Conservation (phyloP, 768 basidiomycete genomes). For the Roridomyces roridus region DNA sequence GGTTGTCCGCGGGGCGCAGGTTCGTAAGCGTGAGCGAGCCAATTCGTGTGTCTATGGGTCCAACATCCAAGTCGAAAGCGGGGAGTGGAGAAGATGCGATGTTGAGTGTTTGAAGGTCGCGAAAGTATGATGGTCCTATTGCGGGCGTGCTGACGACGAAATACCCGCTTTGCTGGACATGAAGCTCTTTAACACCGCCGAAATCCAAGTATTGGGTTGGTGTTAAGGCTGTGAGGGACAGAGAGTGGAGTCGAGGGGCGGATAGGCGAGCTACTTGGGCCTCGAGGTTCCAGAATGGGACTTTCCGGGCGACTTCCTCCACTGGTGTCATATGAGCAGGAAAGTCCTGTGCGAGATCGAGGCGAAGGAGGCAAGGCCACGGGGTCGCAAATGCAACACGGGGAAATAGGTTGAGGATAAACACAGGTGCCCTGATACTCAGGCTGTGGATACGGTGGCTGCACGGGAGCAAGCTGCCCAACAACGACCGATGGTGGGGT, state of each 20-base stretch:
- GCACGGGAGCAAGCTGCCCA: background rate
- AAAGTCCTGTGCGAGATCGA: background rate
- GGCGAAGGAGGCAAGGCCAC: background rate
- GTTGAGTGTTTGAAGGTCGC: constrained; percentile 1
- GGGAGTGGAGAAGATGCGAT: constrained; percentile 9
- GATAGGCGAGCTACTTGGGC: background rate
- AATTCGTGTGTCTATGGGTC: constrained; percentile 1
- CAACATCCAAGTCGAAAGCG: background rate
- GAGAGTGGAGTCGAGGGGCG: constrained; percentile 1
- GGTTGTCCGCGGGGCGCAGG: constrained; percentile 8
- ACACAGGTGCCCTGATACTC: background rate
- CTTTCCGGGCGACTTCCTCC: background rate
- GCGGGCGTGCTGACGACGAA: background rate
- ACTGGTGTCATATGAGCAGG: background rate
- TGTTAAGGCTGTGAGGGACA: constrained; percentile 4
- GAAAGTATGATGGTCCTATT: background rate
- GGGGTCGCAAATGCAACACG: background rate
- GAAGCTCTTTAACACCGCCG: background rate
- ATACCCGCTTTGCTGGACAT: constrained; percentile 11
- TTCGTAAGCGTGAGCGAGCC: constrained; percentile 5
- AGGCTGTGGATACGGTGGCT: constrained; percentile 1
- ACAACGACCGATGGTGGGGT: background rate
- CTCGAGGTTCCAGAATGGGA: background rate
- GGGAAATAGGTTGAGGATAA: constrained; percentile 8
- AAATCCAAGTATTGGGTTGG: background rate